A percentile compares a stretch with the other conserved stretches of the same genome.
Conservation (phyloP, 179 eudicot species). For the Camellia oleifera region DNA sequence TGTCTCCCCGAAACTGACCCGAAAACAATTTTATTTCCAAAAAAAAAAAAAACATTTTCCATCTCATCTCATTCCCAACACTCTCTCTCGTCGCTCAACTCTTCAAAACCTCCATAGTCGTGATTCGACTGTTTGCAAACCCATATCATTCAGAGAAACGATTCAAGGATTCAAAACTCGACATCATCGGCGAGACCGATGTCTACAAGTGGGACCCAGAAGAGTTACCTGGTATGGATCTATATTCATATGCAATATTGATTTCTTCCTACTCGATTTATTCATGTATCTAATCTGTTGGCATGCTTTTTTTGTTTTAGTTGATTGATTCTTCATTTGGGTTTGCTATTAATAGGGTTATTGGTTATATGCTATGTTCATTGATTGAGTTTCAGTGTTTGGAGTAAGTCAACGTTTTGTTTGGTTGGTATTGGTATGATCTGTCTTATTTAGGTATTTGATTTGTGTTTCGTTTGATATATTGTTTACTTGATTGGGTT, state of each 20-base stretch:
- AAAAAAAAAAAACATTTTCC: too few relatives aligned
- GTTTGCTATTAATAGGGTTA: not conserved
- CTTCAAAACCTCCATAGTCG: too few relatives aligned
- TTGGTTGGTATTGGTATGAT: not conserved
- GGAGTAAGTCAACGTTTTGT: not conserved
- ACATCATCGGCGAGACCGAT: constrained; percentile 64
- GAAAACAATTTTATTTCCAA: too few relatives aligned
- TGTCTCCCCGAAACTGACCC: too few relatives aligned
- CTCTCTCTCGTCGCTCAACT: too few relatives aligned
- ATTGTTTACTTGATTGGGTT: not conserved
- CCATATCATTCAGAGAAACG: too few relatives aligned
- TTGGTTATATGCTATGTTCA: not conserved
- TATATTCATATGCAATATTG: not conserved
- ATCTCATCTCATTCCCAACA: too few relatives aligned
- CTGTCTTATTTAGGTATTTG: not conserved
- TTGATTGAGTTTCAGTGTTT: not conserved
- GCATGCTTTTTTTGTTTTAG: not conserved
- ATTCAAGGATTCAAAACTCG: constrained; percentile 28
- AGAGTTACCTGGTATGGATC: constrained; percentile 74
- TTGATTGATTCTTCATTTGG: not conserved
- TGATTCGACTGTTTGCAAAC: too few relatives aligned
- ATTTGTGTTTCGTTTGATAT: not conserved
- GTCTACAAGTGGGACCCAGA: constrained; percentile 91
- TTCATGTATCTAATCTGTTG: not conserved
- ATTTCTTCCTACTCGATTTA: not conserved